Evolutionary conservation across 805 yeast genomes (phyloP), one percentile per base, ranked within the genome.

Genomic region (Kazachstania psychrophila): DNA sequence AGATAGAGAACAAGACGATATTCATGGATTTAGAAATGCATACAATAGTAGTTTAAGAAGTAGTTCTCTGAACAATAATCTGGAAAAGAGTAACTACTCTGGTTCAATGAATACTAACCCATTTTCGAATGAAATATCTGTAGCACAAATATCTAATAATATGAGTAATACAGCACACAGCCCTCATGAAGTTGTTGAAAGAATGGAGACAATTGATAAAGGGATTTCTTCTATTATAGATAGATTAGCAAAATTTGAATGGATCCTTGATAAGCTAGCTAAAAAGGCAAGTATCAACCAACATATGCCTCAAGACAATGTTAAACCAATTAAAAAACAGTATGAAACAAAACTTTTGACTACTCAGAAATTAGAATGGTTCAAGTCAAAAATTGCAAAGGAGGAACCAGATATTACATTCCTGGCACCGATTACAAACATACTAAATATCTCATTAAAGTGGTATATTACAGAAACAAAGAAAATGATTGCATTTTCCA

Each of bases 391-490:
- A 14, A 22, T 42, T 8, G 36, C 40, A 2, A 41, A 48, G 14
- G 31, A 38, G 3, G 33, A 33, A 20, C 30, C 46, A 4, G 24
- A 38, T 23, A 34, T 27, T 2, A 38, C 39, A 26, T 45, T 53
- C 17, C 29, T 48, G 13, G 12, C 31, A 4, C 60, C 61, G 2
- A 34, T 56, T 4, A 42, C 36, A 24, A 37, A 46, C 13, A 40
- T 51, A 3, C 25, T 49, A 14, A 39, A 46, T 3, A 39, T 43
- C 1, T 39, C 51, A 4, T 36, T 49, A 24, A 54, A 50, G 40
- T 55, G 56, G 55, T 46, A 51, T 33, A 32, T 54, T 6, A 38
- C 48, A 19, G 47, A 54, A 36, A 40, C 44, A 23, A 51, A 50
- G 28, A 44, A 44, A 24, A n/a, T 48, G 23, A 44, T 52, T 18